Base-by-base conservation (phyloP, 352 stramenopile species). In the Thraustotheca clavata region DNA sequence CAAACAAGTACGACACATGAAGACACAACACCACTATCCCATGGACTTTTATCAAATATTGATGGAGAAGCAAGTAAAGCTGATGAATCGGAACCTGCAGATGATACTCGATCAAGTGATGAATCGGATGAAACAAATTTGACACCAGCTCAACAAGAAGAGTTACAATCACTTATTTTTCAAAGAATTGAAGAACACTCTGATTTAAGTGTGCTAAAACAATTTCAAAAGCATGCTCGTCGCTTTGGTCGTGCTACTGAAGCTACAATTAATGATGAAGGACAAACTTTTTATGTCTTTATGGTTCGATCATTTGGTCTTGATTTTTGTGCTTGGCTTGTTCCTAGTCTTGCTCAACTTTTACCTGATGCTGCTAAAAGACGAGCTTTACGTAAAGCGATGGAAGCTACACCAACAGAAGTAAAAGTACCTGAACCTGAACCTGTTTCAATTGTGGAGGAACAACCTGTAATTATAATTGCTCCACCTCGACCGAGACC, bases 311-410 rank as follows among this genome's bases (percentile, higher is more conserved):
- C 14, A 27, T 65, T 65, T 65, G 57, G 57, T 4, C 29, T n/a
- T 22, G 57, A 54, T 12, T 65, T 65, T 43, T 65, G 57, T 46
- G 35, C 46, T 11, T 65, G 57, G 57, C 57, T 65, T 0, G 57
- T 65, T 1, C 57, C 57, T 22, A 65, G 57, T 35, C 47, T 65
- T 27, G 57, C 57, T 16, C 22, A 43, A 20, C 57, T 65, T 9
- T 26, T 65, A 3, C 20, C 57, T 3, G 57, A 65, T 32, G 18
- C 22, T 27, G 20, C 22, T 20, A 65, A 65, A 46, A 43, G 35
- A 12, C 57, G 29, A 5, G 57, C 57, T 20, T 46, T 65, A 29
- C 27, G n/a, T 14, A 32, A 27, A 14, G 57, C 7, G 3, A 14
- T 52, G 43, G 24, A 52, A 9, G 11, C 43, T 11, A n/a, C n/a